These are phyloP conservation scores for Xanthoconium separans DNA, from an alignment of 1,284 basidiomycete species.

Conservation along the genomic window DNA sequence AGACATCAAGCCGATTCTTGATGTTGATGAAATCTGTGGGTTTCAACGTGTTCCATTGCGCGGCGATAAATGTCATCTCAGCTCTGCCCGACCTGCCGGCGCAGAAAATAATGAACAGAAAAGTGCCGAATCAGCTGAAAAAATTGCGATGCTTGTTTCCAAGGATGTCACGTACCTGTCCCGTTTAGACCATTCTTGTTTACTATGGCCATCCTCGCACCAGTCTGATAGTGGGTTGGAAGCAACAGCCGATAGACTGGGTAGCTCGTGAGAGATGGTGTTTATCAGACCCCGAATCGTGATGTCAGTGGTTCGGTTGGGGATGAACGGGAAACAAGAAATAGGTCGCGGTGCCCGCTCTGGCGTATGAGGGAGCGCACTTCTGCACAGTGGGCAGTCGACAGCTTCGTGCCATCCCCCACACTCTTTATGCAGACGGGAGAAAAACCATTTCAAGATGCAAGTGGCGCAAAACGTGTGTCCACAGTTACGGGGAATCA, in stretches of 20 bases:
- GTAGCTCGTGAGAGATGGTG: constrained; percentile 34
- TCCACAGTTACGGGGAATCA: constrained; percentile 56
- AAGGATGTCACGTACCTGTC: constrained; percentile 39
- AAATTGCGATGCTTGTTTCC: not conserved
- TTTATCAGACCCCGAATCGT: constrained; percentile 49
- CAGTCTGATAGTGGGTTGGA: constrained; percentile 39
- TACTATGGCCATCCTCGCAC: constrained; percentile 45
- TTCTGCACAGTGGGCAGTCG: constrained; percentile 65
- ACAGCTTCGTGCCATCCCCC: constrained; percentile 65
- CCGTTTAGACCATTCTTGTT: constrained; percentile 52
- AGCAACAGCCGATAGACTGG: not conserved
- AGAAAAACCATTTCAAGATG: constrained; percentile 66
- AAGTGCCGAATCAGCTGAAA: constrained; percentile 7
- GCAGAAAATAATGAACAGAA: constrained; percentile 1
- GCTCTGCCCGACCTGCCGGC: constrained; percentile 45
- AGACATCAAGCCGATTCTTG: constrained; percentile 53
- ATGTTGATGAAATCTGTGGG: constrained; percentile 48
- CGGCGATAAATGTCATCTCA: constrained; percentile 47
- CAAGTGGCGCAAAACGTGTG: constrained; percentile 66
- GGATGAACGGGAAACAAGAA: constrained; percentile 58
- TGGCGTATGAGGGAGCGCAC: constrained; percentile 47
- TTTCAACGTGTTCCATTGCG: constrained; percentile 45
- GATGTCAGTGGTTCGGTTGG: constrained; percentile 54
- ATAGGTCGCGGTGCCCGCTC: constrained; percentile 47
- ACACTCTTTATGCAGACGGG: constrained; percentile 56